Base-by-base conservation (phyloP, 2,329 filamentous ascomycete species). In the Hymenoscyphus albidus region DNA sequence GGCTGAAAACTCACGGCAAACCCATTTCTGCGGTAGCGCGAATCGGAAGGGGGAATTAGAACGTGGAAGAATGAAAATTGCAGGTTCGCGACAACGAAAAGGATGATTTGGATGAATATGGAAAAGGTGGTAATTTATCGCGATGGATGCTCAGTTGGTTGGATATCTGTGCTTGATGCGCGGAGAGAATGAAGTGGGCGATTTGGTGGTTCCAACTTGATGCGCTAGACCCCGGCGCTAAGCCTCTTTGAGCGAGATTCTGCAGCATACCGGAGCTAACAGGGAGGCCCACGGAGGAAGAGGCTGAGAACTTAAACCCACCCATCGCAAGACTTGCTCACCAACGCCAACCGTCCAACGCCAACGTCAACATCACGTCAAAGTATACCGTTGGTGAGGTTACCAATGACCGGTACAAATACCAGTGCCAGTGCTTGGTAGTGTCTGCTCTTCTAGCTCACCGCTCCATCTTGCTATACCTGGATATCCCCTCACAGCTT, bases 1-100 rank as follows among this genome's bases (percentile, higher is more conserved):
- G 64, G 62, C 64, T 68, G 68, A 63, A 55, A 65, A 63, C 72
- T 67, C 69, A 76, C 74, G 72, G 74, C 32, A 75, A 64, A 60
- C 74, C 74, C 74, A 76, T 76, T 66, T 68, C 70, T 40, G 54
- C 22, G 42, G 60, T 62, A 62, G 63, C 58, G 18, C 35, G 58
- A 42, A 63, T 38, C n/a, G 58, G 14, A 27, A 51, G 32, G 51
- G 39, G 40, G n/a, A 61, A 31, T 32, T 42, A 27, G 51, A 64
- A 35, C n/a, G n/a, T 38, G 58, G n/a, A 48, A 54, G 59, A 31
- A 14, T 35, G 39, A 56, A 59, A 31, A 18, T 39, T 32, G 40
- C 39, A 31, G 14, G 62, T 65, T 40, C 51, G 70, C 68, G 70
- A 73, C 67, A 58, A 31, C 58, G 61, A 67, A 40, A 42, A 65